A percentile compares a stretch with the other conserved stretches of the same genome.
phyloP scores from a whole-genome alignment of 225 moss, liverwort and hornwort species.

The Polytrichum commune region DNA sequence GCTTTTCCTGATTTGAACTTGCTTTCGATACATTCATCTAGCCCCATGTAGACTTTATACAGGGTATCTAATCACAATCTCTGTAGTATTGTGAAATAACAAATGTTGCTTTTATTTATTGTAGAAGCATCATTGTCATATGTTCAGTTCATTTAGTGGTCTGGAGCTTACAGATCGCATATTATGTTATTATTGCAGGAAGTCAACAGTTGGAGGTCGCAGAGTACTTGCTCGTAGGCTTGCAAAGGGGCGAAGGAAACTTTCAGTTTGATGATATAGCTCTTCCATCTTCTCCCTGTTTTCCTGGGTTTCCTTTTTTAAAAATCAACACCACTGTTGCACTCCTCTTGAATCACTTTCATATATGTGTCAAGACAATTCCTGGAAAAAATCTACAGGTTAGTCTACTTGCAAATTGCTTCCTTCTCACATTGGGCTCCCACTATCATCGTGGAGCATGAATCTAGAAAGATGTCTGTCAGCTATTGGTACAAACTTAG shows the following conservation, averaged over 20 bases:
- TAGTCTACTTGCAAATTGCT: no score
- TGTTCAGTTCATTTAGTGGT: background rate
- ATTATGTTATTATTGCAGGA: conserved; percentile 40
- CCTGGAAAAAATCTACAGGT: no score
- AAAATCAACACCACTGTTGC: background rate
- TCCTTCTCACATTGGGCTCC: background rate
- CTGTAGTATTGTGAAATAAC: no score
- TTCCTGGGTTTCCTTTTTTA: background rate
- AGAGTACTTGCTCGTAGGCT: conserved; percentile 82
- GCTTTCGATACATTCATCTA: no score
- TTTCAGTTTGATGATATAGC: conserved; percentile 53
- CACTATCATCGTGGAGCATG: background rate
- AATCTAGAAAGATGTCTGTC: background rate
- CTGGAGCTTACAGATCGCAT: background rate
- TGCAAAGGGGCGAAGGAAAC: conserved; percentile 76
- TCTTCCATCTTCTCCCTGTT: background rate
- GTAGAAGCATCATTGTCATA: no score
- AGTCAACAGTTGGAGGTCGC: conserved; percentile 87
- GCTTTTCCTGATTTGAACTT: no score
- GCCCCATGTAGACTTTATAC: no score
- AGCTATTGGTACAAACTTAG: no score
- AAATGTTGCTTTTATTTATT: no score
- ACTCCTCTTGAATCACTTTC: background rate
- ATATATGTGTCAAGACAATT: background rate
- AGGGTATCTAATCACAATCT: no score